Evolutionary conservation across 305 asterid genomes (phyloP), one percentile per base, ranked within the genome.

Genomic region (Plantago rigida): DNA sequence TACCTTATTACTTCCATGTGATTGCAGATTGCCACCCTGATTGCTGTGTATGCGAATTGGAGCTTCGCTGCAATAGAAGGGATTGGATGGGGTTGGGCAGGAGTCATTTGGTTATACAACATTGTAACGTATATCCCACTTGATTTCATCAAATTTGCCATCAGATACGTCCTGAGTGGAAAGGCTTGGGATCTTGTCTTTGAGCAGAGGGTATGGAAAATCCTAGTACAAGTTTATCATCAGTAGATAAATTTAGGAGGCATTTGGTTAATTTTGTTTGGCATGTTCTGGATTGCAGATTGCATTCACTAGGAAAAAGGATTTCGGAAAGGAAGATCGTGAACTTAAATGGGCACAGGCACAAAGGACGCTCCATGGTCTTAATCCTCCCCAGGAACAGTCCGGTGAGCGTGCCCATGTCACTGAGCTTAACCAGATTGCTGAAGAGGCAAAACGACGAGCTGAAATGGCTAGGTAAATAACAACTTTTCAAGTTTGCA

Each of bases 181-280:
- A 84, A 49, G 77, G 95, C 94, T 31, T 87, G 95, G 95, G 87
- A 84, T 63, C 85, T 79, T 9, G 85, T 82, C 39, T 56, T 88
- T 12, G 94, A 87, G 56, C 88, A 84, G 76, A 80, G 92, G 93
- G 96, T 88, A 83, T 3, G 72, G 44, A 55, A 62, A 9, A 0
- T 15, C 22, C 26, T 22, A 22, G 19, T 17, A 22, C 1, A 48
- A 51, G 42, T n/a, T 17, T 29, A 13, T 14, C 15, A 11, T n/a
- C 9, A 8, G 47, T 17, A 55, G 0, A 31, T 36, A 45, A 31
- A 8, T 61, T 51, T 61, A 8, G 42, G 61, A 51, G 42, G 46
- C 41, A 57, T 51, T 57, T 5, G 11, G 28, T 45, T 47, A 55
- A 69, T 63, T 39, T 51, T 15, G 3, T 61, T 62, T 54, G 59